phyloP scores from a whole-genome alignment of 345 rosid species.

The Dimocarpus longan region DNA sequence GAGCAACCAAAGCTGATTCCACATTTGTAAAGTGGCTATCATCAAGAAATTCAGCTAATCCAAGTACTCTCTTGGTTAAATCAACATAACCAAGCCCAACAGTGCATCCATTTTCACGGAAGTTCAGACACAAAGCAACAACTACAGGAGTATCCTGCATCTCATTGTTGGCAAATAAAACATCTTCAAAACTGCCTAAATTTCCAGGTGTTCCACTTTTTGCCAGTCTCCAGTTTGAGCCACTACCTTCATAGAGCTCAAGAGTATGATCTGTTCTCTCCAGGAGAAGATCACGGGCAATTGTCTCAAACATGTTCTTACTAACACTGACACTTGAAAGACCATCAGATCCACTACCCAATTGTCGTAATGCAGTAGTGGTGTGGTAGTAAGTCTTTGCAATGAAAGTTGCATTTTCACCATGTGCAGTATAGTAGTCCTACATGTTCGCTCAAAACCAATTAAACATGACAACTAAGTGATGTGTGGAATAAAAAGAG shows the following conservation, averaged over 20 bases:
- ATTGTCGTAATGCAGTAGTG: slow-evolving; percentile 78
- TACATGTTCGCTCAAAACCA: slow-evolving; percentile 33
- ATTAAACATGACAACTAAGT: neutral
- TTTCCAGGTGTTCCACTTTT: slow-evolving; percentile 92
- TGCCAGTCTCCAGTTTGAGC: slow-evolving; percentile 86
- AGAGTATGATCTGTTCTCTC: slow-evolving; percentile 90
- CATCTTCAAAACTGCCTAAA: slow-evolving; percentile 93
- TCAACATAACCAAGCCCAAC: slow-evolving; percentile 88
- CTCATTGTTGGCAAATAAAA: slow-evolving; percentile 89
- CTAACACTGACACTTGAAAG: slow-evolving; percentile 86
- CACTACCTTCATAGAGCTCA: slow-evolving; percentile 88
- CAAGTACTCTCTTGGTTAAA: slow-evolving; percentile 72
- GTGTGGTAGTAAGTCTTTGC: slow-evolving; percentile 92
- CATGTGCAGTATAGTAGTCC: slow-evolving; percentile 97
- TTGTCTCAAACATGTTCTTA: slow-evolving; percentile 86
- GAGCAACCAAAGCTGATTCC: slow-evolving; percentile 89
- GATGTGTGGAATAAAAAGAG: neutral
- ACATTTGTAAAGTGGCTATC: slow-evolving; percentile 90
- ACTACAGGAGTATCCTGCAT: slow-evolving; percentile 93
- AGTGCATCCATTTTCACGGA: slow-evolving; percentile 66
- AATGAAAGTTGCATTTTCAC: slow-evolving; percentile 83
- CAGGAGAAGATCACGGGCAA: slow-evolving; percentile 82
- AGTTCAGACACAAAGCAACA: slow-evolving; percentile 65
- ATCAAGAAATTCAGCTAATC: slow-evolving; percentile 92
- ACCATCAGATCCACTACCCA: slow-evolving; percentile 69